Percentiles rank a stretch among this genome's conserved stretches.
phyloP scores from a whole-genome alignment of 495 filamentous ascomycete genomes.

The Aspergillus affinis region DNA sequence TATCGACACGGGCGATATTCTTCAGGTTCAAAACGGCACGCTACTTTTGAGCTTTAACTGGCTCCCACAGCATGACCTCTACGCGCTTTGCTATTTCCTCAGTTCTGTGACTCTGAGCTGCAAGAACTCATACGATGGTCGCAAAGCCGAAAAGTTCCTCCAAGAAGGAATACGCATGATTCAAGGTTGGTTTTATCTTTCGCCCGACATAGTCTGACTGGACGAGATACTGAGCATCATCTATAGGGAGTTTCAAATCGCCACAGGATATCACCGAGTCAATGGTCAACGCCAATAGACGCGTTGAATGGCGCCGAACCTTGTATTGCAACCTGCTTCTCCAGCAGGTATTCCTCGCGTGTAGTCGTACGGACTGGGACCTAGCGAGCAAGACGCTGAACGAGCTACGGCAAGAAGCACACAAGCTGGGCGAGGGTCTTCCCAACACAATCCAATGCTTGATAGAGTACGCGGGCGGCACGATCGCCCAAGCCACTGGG shows the following conservation, averaged over 20 bases:
- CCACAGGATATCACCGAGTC: conserved; percentile 47
- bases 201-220: conserved; percentile 12
- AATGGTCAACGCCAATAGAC: conserved; percentile 41
- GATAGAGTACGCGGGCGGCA: conserved; percentile 68
- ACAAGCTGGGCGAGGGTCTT: conserved; percentile 38
- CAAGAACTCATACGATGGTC: conserved; percentile 60
- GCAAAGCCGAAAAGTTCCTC: conserved; percentile 66
- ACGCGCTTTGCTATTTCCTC: conserved; percentile 69
- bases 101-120: conserved; percentile 68
- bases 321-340: conserved; percentile 58
- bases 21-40: conserved; percentile 45
- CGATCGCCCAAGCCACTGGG: conserved; percentile 77
- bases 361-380: conserved; percentile 62
- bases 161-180: conserved; percentile 62
- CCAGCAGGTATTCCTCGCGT: conserved; percentile 59
- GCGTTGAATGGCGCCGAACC: conserved; percentile 51
- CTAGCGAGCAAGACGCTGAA: conserved; percentile 46
- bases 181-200: conserved; percentile 43
- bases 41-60: conserved; percentile 58
- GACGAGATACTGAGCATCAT: conserved; percentile 4
- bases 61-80: conserved; percentile 65
- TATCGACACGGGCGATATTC: conserved; percentile 45
- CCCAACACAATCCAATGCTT: conserved; percentile 45
- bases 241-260: conserved; percentile 37
- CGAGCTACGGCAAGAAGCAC: conserved; percentile 37